Percentiles rank a stretch among this genome's conserved stretches.
Evolutionary conservation across 129 eudicot genomes (phyloP).

Genomic region (Lactuca sativa): DNA sequence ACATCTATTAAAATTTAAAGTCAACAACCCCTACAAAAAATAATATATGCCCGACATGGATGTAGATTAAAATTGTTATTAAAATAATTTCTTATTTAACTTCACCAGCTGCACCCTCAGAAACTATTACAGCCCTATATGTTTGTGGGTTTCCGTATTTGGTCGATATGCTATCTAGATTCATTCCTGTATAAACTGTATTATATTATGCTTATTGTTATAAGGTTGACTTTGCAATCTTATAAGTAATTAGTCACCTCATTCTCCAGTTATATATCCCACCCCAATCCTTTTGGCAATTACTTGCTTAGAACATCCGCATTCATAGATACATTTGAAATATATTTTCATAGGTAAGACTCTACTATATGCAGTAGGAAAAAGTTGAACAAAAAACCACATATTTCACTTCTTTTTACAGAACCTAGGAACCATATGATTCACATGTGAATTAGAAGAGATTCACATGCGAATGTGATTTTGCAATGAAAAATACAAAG

Average conservation of each 20-base stretch:
- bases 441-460: too few relatives aligned
- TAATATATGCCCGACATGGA: constrained; percentile 14
- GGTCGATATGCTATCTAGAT: constrained; percentile 35
- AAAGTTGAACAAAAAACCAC: too few relatives aligned
- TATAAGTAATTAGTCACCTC: constrained; percentile 35
- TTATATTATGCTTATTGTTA: constrained; percentile 9
- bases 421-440: too few relatives aligned
- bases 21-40: constrained; percentile 21
- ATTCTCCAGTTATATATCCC: constrained; percentile 10
- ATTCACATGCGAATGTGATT: too few relatives aligned
- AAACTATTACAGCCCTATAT: background rate
- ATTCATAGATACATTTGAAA: background rate
- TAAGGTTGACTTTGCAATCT: constrained; percentile 31
- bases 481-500: too few relatives aligned
- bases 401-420: too few relatives aligned
- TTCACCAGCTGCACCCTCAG: constrained; percentile 14
- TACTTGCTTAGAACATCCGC: too few relatives aligned
- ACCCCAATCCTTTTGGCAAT: background rate
- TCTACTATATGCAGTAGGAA: background rate
- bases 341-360: constrained; percentile 22
- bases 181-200: constrained; percentile 21
- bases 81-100: constrained; percentile 25
- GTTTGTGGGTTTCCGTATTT: constrained; percentile 16
- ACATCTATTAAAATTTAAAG: constrained; percentile 13
- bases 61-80: constrained; percentile 9